phyloP scores from a whole-genome alignment of 2,329 filamentous ascomycete genomes.

The Neofusicoccum parvum region DNA sequence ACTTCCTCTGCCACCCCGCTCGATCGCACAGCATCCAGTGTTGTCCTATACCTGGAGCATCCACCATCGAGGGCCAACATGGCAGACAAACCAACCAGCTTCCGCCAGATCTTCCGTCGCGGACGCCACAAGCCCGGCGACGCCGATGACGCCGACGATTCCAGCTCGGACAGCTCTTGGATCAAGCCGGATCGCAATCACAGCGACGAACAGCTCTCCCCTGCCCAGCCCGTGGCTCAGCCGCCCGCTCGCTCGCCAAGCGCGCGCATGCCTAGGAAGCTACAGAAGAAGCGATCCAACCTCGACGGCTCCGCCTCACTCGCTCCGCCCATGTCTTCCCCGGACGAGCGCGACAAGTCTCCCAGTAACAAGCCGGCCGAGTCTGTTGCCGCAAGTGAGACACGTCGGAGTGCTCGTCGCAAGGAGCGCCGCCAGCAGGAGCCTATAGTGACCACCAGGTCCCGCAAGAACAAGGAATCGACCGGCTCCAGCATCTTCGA shows the following conservation, averaged over 20 bases:
- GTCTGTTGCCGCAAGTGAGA: no score
- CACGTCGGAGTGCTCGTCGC: neutral
- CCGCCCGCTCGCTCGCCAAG: neutral
- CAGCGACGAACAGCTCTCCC: neutral
- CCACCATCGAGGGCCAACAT: neutral
- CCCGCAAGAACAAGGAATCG: neutral
- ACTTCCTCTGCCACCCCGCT: neutral
- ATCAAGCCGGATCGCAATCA: neutral
- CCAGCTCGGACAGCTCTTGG: neutral
- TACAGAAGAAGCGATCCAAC: neutral
- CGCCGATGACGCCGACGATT: neutral
- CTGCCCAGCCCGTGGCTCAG: neutral
- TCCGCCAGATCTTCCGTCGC: conserved; percentile 1
- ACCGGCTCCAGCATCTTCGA: neutral
- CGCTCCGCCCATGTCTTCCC: neutral
- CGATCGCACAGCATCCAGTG: neutral
- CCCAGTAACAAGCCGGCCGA: neutral
- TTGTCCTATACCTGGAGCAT: neutral
- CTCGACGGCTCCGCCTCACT: neutral
- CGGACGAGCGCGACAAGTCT: neutral
- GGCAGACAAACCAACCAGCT: neutral
- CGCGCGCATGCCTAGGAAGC: conserved; percentile 1
- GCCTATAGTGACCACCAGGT: neutral
- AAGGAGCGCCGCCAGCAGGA: neutral
- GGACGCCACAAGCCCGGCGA: neutral